Base-by-base conservation (phyloP, 148 eudicot genomes). In the Chenopodium berlandieri region DNA sequence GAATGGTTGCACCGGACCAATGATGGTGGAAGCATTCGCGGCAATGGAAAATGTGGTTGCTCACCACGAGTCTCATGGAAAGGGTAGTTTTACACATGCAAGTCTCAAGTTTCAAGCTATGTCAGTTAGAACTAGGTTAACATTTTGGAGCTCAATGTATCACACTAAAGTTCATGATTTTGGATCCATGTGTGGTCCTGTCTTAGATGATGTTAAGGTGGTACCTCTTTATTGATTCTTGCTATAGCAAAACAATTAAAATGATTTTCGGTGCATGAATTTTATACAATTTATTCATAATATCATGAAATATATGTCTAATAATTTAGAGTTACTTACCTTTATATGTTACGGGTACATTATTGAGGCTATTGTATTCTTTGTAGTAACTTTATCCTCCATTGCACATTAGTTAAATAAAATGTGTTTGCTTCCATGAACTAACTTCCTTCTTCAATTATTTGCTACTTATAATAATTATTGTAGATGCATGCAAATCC, bases 131-230 rank as follows among this genome's bases (percentile, higher is more conserved):
- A 86, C 90, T 9, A 83, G 87, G 11, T 25, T 89, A 13, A 88
- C 83, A 48, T 89, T 89, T 79, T 84, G 80, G 79, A 89, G 91
- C 82, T 76, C 94, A 12, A 86, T 47, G 64, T 92, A 94, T 73
- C 97, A 94, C 70, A 92, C 95, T 5, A 89, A 72, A 30, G 11
- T 88, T 40, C 7, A 83, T 75, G 96, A 92, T 78, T 89, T 65
- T 73, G 88, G 88, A 25, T 81, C 84, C n/a, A 31, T 93, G 48
- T 93, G 97, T 87, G 97, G 97, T 34, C 97, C 97, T 84, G 88
- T 93, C 23, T 63, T 93, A 75, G 97, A 93, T 81, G 83, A 91
- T 80, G 93, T 93, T 82, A 87, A 16, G 40, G 92, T 87, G 71
- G 79, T 87, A n/a, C 85, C 80, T 46, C 47, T 79, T 66, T n/a